Base-by-base conservation (phyloP, 2,329 filamentous ascomycete species). In the Tolypocladium cylindrosporum region DNA sequence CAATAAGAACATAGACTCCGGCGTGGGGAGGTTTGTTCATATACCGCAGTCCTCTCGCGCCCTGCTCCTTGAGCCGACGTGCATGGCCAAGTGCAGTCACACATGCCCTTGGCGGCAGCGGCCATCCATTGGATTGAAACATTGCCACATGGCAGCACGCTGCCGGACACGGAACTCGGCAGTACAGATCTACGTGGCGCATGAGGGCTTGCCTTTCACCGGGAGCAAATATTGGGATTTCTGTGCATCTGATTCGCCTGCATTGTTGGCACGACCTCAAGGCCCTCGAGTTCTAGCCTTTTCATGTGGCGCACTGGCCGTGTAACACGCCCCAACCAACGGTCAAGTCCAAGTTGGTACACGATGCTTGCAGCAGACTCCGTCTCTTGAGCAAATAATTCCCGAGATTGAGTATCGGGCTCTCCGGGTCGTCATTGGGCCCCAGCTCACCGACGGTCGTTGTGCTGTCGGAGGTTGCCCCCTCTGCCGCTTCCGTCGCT, bases 81-180 rank as follows among this genome's bases (percentile, higher is more conserved):
- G 58, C 51, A 67, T 66, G 4, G 2, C 45, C 36, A 57, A 60
- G 60, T 36, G 48, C 9, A 21, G 48, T 31, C 48, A 37, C 45
- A 34, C 16, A 52, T 52, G 48, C 19, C 19, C 19, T 36, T 37
- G 31, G 48, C 21, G 48, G 16, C 19, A 36, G n/a, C 19, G 48
- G 13, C 31, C 11, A 21, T 13, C 58, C 36, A 61, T 68, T 68
- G 63, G 66, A 61, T 61, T 61, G 60, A 59, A 65, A 66, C 59
- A 55, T 60, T 72, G 76, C 75, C 75, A 79, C 75, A 74, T 79
- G 77, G 75, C 76, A 72, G 64, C 61, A 68, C 68, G 65, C 74
- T 71, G 72, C 72, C 78, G 76, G 76, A 72, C 67, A 69, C 63
- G 65, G 62, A 60, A 61, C 31, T 55, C 65, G 66, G 43, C 65